Percentiles rank a stretch among this genome's conserved stretches.
These are phyloP conservation scores for Metahyphopichia silvanorum DNA, from an alignment of 805 yeast species.

Conservation along the genomic window DNA sequence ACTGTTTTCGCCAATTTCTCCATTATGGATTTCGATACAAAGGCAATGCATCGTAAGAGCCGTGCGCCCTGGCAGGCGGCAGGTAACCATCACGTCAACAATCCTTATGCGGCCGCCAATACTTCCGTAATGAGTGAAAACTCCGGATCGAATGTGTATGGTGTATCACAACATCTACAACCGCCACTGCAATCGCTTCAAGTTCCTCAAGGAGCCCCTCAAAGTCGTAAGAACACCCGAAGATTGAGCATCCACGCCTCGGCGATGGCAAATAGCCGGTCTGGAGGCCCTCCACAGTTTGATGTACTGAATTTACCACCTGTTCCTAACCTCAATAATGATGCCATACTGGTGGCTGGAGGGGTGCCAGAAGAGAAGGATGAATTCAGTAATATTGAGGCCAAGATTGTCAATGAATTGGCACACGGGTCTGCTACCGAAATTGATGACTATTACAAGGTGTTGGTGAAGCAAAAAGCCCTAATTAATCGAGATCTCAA, in stretches of 20 bases:
- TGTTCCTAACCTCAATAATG: slow-evolving; percentile 17
- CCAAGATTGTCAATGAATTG: slow-evolving; percentile 35
- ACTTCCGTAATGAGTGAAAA: slow-evolving; percentile 4
- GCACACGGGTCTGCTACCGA: slow-evolving; percentile 67
- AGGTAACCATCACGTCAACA: slow-evolving; percentile 10
- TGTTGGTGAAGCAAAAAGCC: slow-evolving; percentile 45
- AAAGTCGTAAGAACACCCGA: slow-evolving; percentile 19
- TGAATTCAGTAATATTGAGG: slow-evolving; percentile 8
- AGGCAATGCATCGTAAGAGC: slow-evolving; percentile 35
- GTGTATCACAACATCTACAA: neutral
- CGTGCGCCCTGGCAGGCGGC: slow-evolving; percentile 40
- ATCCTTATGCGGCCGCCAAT: slow-evolving; percentile 27
- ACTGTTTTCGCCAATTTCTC: neutral
- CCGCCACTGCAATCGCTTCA: slow-evolving; percentile 4
- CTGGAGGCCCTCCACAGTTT: slow-evolving; percentile 17
- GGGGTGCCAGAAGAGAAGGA: slow-evolving; percentile 5
- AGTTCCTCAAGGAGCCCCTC: slow-evolving; percentile 9
- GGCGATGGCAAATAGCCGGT: slow-evolving; percentile 29
- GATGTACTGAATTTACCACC: slow-evolving; percentile 29
- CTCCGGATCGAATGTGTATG: neutral
- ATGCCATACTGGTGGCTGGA: slow-evolving; percentile 4
- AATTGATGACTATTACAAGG: slow-evolving; percentile 65
- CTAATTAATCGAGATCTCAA: slow-evolving; percentile 58
- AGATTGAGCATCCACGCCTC: slow-evolving; percentile 37
- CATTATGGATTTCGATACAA: slow-evolving; percentile 28